A percentile compares a stretch with the other conserved stretches of the same genome.
Evolutionary conservation across 129 eudicot genomes (phyloP).

Genomic region (sunflower (Helianthus annuus)): DNA sequence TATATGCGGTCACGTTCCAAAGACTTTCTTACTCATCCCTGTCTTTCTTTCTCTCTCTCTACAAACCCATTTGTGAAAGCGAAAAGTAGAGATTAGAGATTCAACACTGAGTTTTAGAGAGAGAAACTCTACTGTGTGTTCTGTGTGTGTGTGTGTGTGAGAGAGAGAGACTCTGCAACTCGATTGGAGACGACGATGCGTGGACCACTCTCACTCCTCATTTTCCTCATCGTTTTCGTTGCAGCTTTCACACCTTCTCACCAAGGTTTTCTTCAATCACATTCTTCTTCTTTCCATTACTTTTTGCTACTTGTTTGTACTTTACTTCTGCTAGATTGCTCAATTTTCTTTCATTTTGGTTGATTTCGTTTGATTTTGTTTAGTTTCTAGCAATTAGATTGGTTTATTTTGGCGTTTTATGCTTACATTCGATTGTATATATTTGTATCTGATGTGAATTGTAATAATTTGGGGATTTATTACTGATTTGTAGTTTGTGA

Average conservation of each 20-base stretch:
- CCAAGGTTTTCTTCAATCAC: slow-evolving; percentile 36
- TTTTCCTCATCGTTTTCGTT: slow-evolving; percentile 36
- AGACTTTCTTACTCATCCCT: slow-evolving; percentile 15
- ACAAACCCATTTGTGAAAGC: slow-evolving; percentile 11
- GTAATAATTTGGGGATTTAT: background rate
- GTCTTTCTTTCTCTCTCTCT: slow-evolving; percentile 37
- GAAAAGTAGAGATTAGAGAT: background rate
- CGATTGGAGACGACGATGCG: slow-evolving; percentile 22
- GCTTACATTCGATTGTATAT: background rate
- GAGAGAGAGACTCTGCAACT: slow-evolving; percentile 17
- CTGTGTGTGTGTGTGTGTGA: no score
- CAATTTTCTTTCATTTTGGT: background rate
- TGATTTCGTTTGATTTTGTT: background rate
- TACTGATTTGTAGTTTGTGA: background rate
- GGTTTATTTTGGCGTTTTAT: slow-evolving; percentile 15
- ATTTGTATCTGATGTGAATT: slow-evolving; percentile 23
- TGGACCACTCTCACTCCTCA: slow-evolving; percentile 35
- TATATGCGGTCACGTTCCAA: slow-evolving; percentile 28
- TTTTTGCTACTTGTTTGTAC: slow-evolving; percentile 8
- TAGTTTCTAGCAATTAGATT: background rate
- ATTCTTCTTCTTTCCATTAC: background rate
- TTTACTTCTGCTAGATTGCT: slow-evolving; percentile 6
- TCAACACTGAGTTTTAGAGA: slow-evolving; percentile 6
- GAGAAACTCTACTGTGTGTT: slow-evolving; percentile 1
- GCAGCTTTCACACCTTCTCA: slow-evolving; percentile 46